Base-by-base conservation (phyloP, 192 early-diverging fungal genomes). In the Backusella australiensis region DNA sequence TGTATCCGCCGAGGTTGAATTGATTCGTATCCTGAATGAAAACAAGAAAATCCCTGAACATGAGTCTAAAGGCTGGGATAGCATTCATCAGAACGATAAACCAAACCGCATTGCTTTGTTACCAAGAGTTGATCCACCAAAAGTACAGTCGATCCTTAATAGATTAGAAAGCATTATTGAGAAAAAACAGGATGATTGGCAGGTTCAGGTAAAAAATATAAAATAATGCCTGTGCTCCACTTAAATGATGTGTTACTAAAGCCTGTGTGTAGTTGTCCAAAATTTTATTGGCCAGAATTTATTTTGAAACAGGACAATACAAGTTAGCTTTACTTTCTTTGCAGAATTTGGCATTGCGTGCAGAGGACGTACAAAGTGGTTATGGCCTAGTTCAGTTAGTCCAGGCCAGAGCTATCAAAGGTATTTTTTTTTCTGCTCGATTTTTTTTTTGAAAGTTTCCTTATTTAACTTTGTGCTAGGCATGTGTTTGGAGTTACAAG, bases 301-400 rank as follows among this genome's bases (percentile, higher is more conserved):
- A 89, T 70, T 90, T 90, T 77, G 86, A 89, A 44, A 82, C 81
- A 15, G 86, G 87, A 35, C 74, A 78, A n/a, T 85, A 87, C 52
- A 82, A 73, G 8, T 78, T 82, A 74, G 86, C 87, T 67, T 39
- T 86, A 4, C 70, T 76, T 42, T 36, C 75, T 29, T 78, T 90
- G 4, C 53, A 71, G 23, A 59, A 81, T 46, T 74, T 71, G 29
- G 77, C 83, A 34, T 78, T 87, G 42, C 77, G 80, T 5, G 78
- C 82, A 39, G 73, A 77, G 34, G 75, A 78, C 6, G 26, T 84
- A 36, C 67, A 77, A 3, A 70, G 84, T 6, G 91, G 86, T 11
- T 92, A 93, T 74, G 81, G 75, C 11, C 85, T 89, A 76, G 88
- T 88, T 53, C 75, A 92, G 41, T 76, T 89, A 26, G 79, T 90